phyloP scores from a whole-genome alignment of 176 grass and related monocot species.

The Carex pumila region DNA sequence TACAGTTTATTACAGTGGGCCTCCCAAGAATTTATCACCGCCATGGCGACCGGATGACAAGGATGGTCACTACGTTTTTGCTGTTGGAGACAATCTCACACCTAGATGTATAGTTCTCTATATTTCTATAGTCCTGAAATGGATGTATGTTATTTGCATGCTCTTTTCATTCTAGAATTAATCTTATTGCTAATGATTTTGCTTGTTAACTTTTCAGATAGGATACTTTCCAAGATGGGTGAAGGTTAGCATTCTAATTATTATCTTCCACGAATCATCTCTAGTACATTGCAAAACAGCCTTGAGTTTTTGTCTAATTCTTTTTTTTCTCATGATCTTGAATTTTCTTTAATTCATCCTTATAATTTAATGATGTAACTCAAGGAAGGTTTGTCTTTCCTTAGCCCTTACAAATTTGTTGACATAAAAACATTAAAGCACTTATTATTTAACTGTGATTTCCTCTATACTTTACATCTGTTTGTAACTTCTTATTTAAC shows the following conservation, averaged over 20 bases:
- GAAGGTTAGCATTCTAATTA: conserved; percentile 61
- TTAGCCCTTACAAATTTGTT: neutral
- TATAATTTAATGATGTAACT: neutral
- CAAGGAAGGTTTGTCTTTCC: neutral
- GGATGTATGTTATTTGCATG: neutral
- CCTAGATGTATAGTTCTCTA: conserved; percentile 63
- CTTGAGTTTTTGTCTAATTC: neutral
- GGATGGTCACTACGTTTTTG: conserved; percentile 87
- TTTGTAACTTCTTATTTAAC: conserved; percentile 8
- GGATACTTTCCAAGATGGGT: conserved; percentile 98
- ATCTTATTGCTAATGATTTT: conserved; percentile 17
- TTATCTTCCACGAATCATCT: neutral
- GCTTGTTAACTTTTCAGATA: conserved; percentile 51
- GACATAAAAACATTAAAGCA: neutral
- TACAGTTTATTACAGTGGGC: conserved; percentile 43
- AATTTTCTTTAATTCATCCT: neutral
- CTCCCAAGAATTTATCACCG: conserved; percentile 50
- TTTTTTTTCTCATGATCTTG: neutral
- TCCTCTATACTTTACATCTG: neutral
- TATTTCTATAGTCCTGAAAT: neutral
- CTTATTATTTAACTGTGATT: neutral
- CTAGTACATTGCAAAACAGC: neutral
- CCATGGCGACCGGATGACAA: conserved; percentile 80
- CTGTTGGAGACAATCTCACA: conserved; percentile 70
- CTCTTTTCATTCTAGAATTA: conserved; percentile 7